Base-by-base conservation (phyloP, 2,329 filamentous ascomycete species). In the Plenodomus tracheiphilus region DNA sequence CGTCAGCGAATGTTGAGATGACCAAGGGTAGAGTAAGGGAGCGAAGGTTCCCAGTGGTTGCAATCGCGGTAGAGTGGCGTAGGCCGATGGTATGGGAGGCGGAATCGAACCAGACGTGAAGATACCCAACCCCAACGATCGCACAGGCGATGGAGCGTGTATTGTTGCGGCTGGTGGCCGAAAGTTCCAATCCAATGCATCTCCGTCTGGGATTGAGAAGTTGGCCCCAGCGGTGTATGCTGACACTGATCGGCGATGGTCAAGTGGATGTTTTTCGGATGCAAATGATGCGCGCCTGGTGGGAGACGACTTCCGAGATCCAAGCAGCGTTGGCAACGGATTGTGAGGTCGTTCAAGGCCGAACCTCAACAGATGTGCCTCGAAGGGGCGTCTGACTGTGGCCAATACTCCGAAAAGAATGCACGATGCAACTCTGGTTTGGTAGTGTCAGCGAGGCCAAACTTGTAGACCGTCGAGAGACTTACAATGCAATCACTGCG, bases 341-440 rank as follows among this genome's bases (percentile, higher is more conserved):
- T 55, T 45, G 2, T n/a, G 17, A 13, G 58, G 38, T 30, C 41
- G 45, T 42, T 47, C 51, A 17, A 65, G 65, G 17, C 54, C 58
- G 18, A 62, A 57, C 15, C 59, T 67, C 41, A 71, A 61, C 1
- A 72, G 45, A 46, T 68, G 64, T 10, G 70, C 70, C 47, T 74
- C 71, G 39, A 74, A 73, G 1, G 71, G 71, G 20, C 70, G 68
- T 11, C 65, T 59, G 7, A 71, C 61, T 7, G 59, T 53, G 18
- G 64, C 59, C 21, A 74, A 64, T 37, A 71, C 62, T 9, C 59
- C 62, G 35, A 74, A 74, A 10, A 72, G 53, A 3, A 53, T 54
- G 34, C 58, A 64, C 3, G 70, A 71, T 11, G 64, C 61, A 18
- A 67, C 47, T 10, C 71, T 74, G 20, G 13, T 20, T 51, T 39